These are phyloP conservation scores for Hirschioporus abietinus DNA, from an alignment of 768 basidiomycete genomes.

Conservation along the genomic window DNA sequence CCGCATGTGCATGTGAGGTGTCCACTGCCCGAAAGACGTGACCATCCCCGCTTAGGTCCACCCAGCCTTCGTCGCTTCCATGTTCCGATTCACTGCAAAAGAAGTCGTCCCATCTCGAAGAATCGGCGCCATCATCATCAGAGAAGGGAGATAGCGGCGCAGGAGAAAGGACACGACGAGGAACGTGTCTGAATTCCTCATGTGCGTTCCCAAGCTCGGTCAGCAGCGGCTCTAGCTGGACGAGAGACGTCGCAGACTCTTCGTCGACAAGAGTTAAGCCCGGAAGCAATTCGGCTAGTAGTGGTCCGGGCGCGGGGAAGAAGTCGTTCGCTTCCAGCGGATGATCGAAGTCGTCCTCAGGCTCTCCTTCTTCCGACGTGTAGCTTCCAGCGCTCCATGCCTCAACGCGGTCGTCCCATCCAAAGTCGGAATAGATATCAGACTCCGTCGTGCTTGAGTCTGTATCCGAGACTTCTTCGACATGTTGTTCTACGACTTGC, in stretches of 20 bases:
- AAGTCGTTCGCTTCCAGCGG: background rate
- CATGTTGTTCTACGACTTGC: background rate
- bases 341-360: background rate
- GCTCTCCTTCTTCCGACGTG: background rate
- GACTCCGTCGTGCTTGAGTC: background rate
- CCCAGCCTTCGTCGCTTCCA: background rate
- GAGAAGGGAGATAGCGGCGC: background rate
- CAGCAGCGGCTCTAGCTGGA: background rate
- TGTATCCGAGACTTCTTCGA: background rate
- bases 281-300: background rate
- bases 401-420: background rate
- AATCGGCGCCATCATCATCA: background rate
- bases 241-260: background rate
- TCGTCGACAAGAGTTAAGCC: background rate
- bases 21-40: no score
- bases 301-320: background rate
- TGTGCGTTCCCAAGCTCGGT: background rate
- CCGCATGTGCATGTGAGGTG: no score
- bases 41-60: background rate
- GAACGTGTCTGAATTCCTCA: background rate
- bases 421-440: background rate
- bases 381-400: background rate
- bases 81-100: background rate
- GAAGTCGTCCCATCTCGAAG: background rate
- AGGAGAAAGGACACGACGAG: background rate